Percentiles rank a stretch among this genome's conserved stretches.
These are phyloP conservation scores for Xylariales sp. DNA, from an alignment of 2,329 filamentous ascomycete genomes.

Conservation along the genomic window DNA sequence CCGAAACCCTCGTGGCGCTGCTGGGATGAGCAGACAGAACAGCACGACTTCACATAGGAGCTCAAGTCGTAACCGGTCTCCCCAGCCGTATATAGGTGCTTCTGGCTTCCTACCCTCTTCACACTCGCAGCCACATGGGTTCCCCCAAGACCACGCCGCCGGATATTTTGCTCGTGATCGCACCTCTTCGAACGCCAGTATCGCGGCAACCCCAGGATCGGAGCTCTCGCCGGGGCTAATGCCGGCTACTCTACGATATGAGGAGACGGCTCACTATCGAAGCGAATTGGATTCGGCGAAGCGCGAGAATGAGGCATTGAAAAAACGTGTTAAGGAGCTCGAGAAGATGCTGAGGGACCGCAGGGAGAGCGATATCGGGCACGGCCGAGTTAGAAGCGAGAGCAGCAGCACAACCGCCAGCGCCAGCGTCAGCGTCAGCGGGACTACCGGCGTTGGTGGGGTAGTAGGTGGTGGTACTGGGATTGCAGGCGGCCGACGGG, in stretches of 20 bases:
- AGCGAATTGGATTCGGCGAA: slow-evolving; percentile 71
- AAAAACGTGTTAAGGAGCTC: slow-evolving; percentile 70
- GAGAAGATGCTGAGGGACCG: slow-evolving; percentile 66
- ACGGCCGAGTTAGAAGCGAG: slow-evolving; percentile 56
- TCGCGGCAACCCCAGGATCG: slow-evolving; percentile 56
- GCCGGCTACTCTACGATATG: slow-evolving; percentile 68
- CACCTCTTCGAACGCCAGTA: slow-evolving; percentile 54
- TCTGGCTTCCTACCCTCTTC: slow-evolving; percentile 53
- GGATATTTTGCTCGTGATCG: slow-evolving; percentile 51
- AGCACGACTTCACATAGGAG: slow-evolving; percentile 65
- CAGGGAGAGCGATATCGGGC: slow-evolving; percentile 56
- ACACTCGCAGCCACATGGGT: slow-evolving; percentile 59
- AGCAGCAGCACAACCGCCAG: slow-evolving; percentile 67
- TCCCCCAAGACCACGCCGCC: slow-evolving; percentile 48
- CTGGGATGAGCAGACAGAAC: slow-evolving; percentile 61
- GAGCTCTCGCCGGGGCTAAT: slow-evolving; percentile 66
- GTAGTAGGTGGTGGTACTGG: slow-evolving; percentile 52
- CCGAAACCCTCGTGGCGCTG: slow-evolving; percentile 57
- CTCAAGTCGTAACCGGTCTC: slow-evolving; percentile 57
- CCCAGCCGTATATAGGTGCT: slow-evolving; percentile 45
- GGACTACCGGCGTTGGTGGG: slow-evolving; percentile 44
- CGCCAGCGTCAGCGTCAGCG: slow-evolving; percentile 57
- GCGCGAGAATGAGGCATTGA: slow-evolving; percentile 72
- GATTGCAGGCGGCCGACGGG: slow-evolving; percentile 60
- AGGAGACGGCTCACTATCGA: slow-evolving; percentile 70